Evolutionary conservation across 176 grass and related monocot species (phyloP).

Genomic region (Echinochloa phyllopogon): DNA sequence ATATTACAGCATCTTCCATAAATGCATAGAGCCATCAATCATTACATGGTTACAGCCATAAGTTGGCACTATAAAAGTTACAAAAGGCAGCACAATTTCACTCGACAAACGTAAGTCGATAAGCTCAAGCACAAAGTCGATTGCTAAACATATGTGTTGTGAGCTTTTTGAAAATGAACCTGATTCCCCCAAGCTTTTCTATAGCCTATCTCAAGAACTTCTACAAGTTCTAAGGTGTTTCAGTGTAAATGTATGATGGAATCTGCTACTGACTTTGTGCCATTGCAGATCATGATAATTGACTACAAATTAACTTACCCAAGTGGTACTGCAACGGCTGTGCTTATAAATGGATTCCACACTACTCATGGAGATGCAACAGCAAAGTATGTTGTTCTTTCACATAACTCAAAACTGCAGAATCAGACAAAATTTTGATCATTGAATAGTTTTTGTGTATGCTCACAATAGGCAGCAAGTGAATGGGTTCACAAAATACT

Average conservation of each 20-base stretch:
- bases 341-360: slow-evolving; percentile 99
- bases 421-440: not conserved
- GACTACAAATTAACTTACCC: slow-evolving; percentile 94
- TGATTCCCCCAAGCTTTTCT: not conserved
- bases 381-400: slow-evolving; percentile 68
- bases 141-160: not conserved
- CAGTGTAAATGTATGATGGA: slow-evolving; percentile 17
- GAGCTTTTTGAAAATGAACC: not conserved
- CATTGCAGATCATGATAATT: slow-evolving; percentile 93
- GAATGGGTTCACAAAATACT: slow-evolving; percentile 83
- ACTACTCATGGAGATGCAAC: slow-evolving; percentile 77
- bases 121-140: not conserved
- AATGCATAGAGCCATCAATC: not conserved
- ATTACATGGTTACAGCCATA: not conserved
- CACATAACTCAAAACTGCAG: slow-evolving; percentile 8
- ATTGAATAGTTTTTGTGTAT: slow-evolving; percentile 20
- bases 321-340: slow-evolving; percentile 96
- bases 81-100: not conserved
- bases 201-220: not conserved
- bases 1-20: not conserved
- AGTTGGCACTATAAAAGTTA: not conserved
- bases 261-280: slow-evolving; percentile 21
- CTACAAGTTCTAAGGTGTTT: not conserved
- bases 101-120: not conserved
- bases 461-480: slow-evolving; percentile 78